A percentile compares a stretch with the other conserved stretches of the same genome.
Evolutionary conservation across 192 early-diverging fungal species (phyloP).

Genomic region (Allomyces javanicus): DNA sequence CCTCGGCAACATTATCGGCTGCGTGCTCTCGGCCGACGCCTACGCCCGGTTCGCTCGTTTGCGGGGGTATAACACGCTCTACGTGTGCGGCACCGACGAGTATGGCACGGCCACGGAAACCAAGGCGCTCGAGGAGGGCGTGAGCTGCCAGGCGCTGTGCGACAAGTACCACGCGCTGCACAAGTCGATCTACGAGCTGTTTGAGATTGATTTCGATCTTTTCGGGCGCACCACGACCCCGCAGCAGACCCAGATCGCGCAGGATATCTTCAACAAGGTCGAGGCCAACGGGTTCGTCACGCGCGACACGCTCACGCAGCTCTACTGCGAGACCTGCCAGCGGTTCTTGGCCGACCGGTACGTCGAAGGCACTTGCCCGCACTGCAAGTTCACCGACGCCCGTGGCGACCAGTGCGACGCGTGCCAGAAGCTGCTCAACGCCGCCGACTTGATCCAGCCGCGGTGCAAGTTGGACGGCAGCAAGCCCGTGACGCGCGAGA

Average conservation of each 20-base stretch:
- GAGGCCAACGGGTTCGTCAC: constrained; percentile 47
- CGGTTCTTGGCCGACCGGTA: constrained; percentile 93
- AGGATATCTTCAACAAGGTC: constrained; percentile 65
- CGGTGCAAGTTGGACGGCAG: constrained; percentile 82
- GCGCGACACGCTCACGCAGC: constrained; percentile 62
- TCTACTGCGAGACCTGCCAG: constrained; percentile 73
- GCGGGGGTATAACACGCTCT: constrained; percentile 76
- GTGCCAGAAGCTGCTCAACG: constrained; percentile 77
- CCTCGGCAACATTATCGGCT: constrained; percentile 98
- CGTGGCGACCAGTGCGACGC: constrained; percentile 98
- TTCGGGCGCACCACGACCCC: constrained; percentile 87
- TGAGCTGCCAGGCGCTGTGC: constrained; percentile 78
- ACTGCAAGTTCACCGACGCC: constrained; percentile 75
- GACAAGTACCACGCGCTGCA: constrained; percentile 89
- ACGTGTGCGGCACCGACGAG: constrained; percentile 94
- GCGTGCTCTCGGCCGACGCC: constrained; percentile 88
- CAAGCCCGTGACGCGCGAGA: constrained; percentile 56
- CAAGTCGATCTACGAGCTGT: constrained; percentile 81
- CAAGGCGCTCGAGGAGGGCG: constrained; percentile 81
- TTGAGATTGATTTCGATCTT: constrained; percentile 78
- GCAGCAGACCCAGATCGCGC: constrained; percentile 79
- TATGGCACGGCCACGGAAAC: constrained; percentile 99
- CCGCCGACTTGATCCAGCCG: constrained; percentile 78
- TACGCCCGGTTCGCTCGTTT: constrained; percentile 83
- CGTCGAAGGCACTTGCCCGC: constrained; percentile 89